phyloP scores from a whole-genome alignment of 495 filamentous ascomycete species.

The Pyrenula massariospora region DNA sequence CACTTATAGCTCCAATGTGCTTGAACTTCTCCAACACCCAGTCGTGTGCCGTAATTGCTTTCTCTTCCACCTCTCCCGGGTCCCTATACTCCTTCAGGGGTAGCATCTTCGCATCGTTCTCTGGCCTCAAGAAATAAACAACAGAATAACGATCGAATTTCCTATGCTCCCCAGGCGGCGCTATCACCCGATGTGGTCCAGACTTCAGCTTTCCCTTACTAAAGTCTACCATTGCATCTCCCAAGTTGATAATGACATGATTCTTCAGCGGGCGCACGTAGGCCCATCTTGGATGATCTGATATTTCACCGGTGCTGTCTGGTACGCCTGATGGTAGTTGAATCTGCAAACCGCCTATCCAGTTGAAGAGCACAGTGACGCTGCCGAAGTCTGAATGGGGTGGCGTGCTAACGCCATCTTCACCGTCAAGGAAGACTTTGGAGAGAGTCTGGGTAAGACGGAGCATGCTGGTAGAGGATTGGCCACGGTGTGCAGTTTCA shows the following conservation, averaged over 20 bases:
- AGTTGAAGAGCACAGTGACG: constrained; percentile 23
- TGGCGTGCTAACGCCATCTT: constrained; percentile 1
- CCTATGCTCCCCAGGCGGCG: constrained; percentile 20
- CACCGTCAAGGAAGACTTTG: not conserved
- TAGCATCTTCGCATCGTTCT: not conserved
- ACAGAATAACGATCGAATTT: not conserved
- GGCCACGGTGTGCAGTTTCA: not conserved
- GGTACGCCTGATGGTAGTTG: constrained; percentile 4
- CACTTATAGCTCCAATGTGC: not conserved
- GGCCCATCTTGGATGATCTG: constrained; percentile 12
- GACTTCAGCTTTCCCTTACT: constrained; percentile 22
- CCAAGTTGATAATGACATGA: constrained; percentile 27
- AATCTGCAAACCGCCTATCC: constrained; percentile 21
- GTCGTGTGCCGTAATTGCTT: not conserved
- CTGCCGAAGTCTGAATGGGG: constrained; percentile 20
- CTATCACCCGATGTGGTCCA: constrained; percentile 23
- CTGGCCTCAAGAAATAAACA: not conserved
- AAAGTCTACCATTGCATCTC: constrained; percentile 26
- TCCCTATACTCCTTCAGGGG: not conserved
- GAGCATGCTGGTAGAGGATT: not conserved
- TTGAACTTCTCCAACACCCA: not conserved
- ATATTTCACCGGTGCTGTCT: not conserved
- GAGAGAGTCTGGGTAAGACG: not conserved
- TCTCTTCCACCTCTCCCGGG: not conserved
- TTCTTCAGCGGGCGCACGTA: constrained; percentile 20